Evolutionary conservation across 2,329 filamentous ascomycete species (phyloP), one percentile per base, ranked within the genome.

Genomic region (Fusarium incarnatum): DNA sequence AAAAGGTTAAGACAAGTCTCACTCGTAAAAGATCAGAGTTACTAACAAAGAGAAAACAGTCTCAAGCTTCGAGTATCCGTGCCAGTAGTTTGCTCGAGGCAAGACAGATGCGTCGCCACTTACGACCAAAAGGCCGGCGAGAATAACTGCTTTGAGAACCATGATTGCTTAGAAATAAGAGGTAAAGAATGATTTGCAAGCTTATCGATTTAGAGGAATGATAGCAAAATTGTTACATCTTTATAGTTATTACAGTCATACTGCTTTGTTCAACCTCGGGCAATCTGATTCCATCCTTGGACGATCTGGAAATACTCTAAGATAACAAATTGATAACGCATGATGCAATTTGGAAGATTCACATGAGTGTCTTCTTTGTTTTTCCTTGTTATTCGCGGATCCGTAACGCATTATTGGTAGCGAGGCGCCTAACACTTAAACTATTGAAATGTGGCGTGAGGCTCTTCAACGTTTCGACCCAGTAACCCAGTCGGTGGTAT

Each of bases 1-100:
- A 7, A 5, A 11, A 25, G 6, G 40, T 55, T 18, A 34, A 25
- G 10, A 30, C 11, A 28, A 5, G 6, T 18, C 8, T 18, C 9
- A 25, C 10, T 11, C 2, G 6, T 11, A 4, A 8, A 13, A 5
- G 1, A n/a, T 28, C 12, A 4, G 16, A 28, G 4, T 12, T n/a
- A 45, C 52, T n/a, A 9, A 55, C 52, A 55, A 55, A 1, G 44
- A 41, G 27, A 55, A 55, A 4, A 55, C 4, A 22, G 20, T 45
- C 2, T 55, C 30, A 7, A 55, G 12, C 4, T 32, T 55, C 5
- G 40, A 45, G n/a, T 25, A 55, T 8, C 52, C 52, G 12, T 32
- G 44, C 52, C 40, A 55, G n/a, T 55, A 30, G 15, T 30, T 45
- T 11, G 25, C 48, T 50, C 16, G 32, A 6, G 30, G 23, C 8